Percentiles rank a stretch among this genome's conserved stretches.
Conservation (phyloP, 805 yeast species). For the Suhomyces faveliae region DNA sequence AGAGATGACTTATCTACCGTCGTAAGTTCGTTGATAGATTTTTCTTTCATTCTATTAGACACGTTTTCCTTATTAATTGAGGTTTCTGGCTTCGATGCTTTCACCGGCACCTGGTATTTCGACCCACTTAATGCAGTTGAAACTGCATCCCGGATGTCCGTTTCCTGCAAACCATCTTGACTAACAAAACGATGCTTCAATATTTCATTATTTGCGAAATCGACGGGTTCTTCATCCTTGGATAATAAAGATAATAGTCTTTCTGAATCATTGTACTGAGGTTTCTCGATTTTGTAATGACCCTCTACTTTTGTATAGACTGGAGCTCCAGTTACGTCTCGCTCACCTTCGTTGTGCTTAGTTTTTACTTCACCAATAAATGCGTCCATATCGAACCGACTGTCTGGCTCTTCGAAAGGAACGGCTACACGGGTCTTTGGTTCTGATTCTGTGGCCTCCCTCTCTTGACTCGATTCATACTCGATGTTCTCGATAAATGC, state of each 20-base stretch:
- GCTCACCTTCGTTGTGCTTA: background rate
- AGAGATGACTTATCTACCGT: slow-evolving; percentile 16
- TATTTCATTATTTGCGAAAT: slow-evolving; percentile 7
- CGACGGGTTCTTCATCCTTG: slow-evolving; percentile 10
- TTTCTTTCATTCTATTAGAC: background rate
- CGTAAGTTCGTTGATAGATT: background rate
- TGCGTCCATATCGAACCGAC: slow-evolving; percentile 21
- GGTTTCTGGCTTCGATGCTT: background rate
- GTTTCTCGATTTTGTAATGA: background rate
- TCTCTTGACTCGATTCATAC: slow-evolving; percentile 10
- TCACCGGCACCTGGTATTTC: background rate
- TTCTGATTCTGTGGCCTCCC: background rate
- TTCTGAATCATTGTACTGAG: slow-evolving; percentile 18
- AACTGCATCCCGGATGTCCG: slow-evolving; percentile 21
- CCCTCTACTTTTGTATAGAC: background rate
- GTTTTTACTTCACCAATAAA: slow-evolving; percentile 11
- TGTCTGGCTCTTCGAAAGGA: slow-evolving; percentile 7
- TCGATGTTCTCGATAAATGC: slow-evolving; percentile 18
- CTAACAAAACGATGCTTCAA: slow-evolving; percentile 3
- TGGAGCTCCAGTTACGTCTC: background rate
- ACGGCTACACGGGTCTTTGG: background rate
- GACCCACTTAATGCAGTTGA: slow-evolving; percentile 20
- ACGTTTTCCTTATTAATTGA: background rate
- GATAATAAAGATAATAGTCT: slow-evolving; percentile 15
- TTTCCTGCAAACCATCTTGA: slow-evolving; percentile 10